These are phyloP conservation scores for Pseudoperonospora humuli DNA, from an alignment of 352 stramenopile species.

Conservation along the genomic window DNA sequence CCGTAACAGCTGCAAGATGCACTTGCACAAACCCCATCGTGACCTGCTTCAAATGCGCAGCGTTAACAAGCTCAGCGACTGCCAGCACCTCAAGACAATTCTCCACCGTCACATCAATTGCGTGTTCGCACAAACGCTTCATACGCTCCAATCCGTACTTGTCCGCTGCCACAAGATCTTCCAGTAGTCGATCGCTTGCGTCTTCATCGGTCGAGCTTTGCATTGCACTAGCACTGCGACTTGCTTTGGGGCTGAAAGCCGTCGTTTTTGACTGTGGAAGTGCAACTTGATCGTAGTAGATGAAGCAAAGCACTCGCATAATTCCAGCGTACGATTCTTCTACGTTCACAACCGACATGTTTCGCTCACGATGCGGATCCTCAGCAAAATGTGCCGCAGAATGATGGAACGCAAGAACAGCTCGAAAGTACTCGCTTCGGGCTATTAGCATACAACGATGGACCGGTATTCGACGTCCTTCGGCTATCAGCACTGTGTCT, in stretches of 20 bases:
- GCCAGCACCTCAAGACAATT: slow-evolving; percentile 63
- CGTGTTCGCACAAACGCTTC: slow-evolving; percentile 58
- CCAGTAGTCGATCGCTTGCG: slow-evolving; percentile 37
- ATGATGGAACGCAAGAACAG: slow-evolving; percentile 32
- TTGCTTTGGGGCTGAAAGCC: no score
- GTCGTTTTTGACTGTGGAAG: slow-evolving; percentile 3
- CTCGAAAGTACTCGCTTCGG: slow-evolving; percentile 66
- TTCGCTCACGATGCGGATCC: not conserved
- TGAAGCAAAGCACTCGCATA: slow-evolving; percentile 57
- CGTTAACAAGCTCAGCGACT: slow-evolving; percentile 50
- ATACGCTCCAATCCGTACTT: slow-evolving; percentile 66
- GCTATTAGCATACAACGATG: slow-evolving; percentile 58
- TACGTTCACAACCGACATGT: slow-evolving; percentile 27
- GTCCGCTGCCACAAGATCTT: slow-evolving; percentile 64
- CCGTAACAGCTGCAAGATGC: slow-evolving; percentile 24
- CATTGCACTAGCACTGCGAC: not conserved
- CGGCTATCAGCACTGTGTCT: slow-evolving; percentile 45
- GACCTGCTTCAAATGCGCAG: slow-evolving; percentile 48
- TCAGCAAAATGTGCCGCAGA: not conserved
- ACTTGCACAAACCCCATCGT: slow-evolving; percentile 28
- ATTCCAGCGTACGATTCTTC: slow-evolving; percentile 47
- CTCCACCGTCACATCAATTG: slow-evolving; percentile 25
- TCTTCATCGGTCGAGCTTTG: slow-evolving; percentile 13
- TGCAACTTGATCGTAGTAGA: slow-evolving; percentile 53
- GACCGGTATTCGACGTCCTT: slow-evolving; percentile 33